phyloP scores from a whole-genome alignment of 2,329 filamentous ascomycete species.

The Trichoderma sp. region DNA sequence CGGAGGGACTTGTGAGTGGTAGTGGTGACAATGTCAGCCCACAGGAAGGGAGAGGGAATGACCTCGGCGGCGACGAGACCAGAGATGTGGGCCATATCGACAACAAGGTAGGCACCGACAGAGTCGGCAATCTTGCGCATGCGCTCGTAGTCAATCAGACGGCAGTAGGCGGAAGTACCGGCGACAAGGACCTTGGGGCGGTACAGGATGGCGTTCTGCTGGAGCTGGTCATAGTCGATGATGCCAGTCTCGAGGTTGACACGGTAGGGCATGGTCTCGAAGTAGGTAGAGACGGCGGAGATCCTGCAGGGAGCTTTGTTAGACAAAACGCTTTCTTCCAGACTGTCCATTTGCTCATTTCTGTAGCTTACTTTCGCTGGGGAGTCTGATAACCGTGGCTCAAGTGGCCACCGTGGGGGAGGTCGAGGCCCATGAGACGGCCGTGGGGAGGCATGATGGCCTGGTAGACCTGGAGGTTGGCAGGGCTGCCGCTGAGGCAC shows the following conservation, averaged over 20 bases:
- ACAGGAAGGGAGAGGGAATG: conserved; percentile 85
- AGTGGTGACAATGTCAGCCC: conserved; percentile 95
- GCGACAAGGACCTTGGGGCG: conserved; percentile 95
- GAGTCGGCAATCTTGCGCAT: conserved; percentile 96
- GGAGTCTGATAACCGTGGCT: conserved; percentile 98
- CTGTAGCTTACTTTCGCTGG: conserved; percentile 70
- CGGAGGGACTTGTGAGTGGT: conserved; percentile 99
- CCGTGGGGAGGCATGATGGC: conserved; percentile 95
- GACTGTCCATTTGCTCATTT: background rate
- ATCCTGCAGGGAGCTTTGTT: conserved; percentile 54
- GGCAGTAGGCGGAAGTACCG: conserved; percentile 96
- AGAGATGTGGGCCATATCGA: conserved; percentile 98
- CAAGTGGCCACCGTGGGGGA: conserved; percentile 91
- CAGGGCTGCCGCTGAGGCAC: conserved; percentile 85
- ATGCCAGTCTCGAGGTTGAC: conserved; percentile 86
- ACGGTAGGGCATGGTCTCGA: conserved; percentile 96
- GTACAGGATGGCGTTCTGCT: conserved; percentile 87
- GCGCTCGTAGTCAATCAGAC: conserved; percentile 91
- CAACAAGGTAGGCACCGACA: conserved; percentile 89
- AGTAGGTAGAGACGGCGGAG: conserved; percentile 97
- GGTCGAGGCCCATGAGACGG: conserved; percentile 92
- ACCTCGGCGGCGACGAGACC: conserved; percentile 90
- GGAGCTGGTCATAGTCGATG: conserved; percentile 93
- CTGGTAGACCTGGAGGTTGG: conserved; percentile 98
- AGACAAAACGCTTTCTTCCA: background rate